These are phyloP conservation scores for Colletotrichum sp. DNA, from an alignment of 2,329 filamentous ascomycete species.

Conservation along the genomic window DNA sequence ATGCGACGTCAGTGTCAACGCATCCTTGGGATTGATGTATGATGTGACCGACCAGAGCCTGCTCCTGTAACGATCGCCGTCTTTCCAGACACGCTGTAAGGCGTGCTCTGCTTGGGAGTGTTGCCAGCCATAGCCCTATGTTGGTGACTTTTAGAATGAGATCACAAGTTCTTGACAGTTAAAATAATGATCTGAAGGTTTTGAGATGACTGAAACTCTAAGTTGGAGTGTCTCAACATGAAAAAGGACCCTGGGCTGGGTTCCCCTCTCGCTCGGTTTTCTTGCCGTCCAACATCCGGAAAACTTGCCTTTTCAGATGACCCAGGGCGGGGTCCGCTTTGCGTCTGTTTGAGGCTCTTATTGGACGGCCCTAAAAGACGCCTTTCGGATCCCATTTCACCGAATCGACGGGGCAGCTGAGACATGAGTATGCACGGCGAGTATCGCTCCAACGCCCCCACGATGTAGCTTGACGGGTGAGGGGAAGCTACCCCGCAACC, in stretches of 20 bases:
- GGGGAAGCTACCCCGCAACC: slow-evolving; percentile 7
- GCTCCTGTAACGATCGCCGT: slow-evolving; percentile 33
- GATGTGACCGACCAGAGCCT: slow-evolving; percentile 26
- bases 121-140: background rate
- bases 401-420: background rate
- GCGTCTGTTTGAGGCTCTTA: background rate
- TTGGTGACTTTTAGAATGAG: background rate
- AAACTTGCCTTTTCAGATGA: background rate
- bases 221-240: background rate
- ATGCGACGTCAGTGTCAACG: background rate
- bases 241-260: background rate
- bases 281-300: background rate
- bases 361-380: background rate
- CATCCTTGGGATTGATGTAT: background rate
- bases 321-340: background rate
- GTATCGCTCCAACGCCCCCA: background rate
- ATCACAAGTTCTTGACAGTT: background rate
- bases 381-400: background rate
- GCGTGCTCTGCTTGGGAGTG: background rate
- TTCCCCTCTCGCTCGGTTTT: background rate
- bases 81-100: slow-evolving; percentile 30
- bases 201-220: background rate
- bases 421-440: background rate
- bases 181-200: background rate
- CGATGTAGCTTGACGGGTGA: background rate